These are phyloP conservation scores for Claviceps spartinae DNA, from an alignment of 2,329 filamentous ascomycete genomes.

Conservation along the genomic window DNA sequence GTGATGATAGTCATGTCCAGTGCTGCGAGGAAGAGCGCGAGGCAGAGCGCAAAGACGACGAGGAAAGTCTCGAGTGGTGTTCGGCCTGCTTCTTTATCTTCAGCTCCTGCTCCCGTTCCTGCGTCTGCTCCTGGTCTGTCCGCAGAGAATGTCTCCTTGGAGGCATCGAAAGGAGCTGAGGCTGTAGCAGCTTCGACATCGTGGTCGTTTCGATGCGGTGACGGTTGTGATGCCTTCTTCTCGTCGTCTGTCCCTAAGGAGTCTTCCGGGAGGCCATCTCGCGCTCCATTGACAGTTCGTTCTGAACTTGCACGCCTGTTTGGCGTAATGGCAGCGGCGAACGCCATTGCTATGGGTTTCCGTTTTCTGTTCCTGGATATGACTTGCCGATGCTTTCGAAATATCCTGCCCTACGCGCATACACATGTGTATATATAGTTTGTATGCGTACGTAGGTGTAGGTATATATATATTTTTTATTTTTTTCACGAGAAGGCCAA, in stretches of 20 bases:
- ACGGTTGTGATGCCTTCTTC: background rate
- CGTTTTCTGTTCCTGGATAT: background rate
- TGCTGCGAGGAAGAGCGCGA: slow-evolving; percentile 38
- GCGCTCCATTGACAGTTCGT: slow-evolving; percentile 15
- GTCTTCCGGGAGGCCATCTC: slow-evolving; percentile 6
- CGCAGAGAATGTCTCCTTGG: background rate
- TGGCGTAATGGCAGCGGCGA: slow-evolving; percentile 4
- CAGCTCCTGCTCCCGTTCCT: background rate
- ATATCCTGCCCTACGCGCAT: too few relatives aligned
- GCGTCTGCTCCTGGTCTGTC: background rate
- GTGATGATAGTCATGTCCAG: slow-evolving; percentile 50
- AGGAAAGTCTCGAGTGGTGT: slow-evolving; percentile 25
- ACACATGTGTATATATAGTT: too few relatives aligned
- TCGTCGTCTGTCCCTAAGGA: slow-evolving; percentile 1
- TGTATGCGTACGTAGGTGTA: too few relatives aligned
- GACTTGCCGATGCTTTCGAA: background rate
- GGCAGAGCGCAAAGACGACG: slow-evolving; percentile 27
- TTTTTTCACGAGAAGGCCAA: too few relatives aligned
- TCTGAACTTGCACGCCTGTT: slow-evolving; percentile 16
- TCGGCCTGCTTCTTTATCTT: slow-evolving; percentile 19
- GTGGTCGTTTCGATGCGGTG: background rate
- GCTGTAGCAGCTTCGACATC: slow-evolving; percentile 6
- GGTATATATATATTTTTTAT: too few relatives aligned
- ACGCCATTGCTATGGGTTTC: background rate
- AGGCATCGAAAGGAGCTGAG: background rate